Evolutionary conservation across 2,329 filamentous ascomycete genomes (phyloP).

Genomic region (Penicillium sp.): DNA sequence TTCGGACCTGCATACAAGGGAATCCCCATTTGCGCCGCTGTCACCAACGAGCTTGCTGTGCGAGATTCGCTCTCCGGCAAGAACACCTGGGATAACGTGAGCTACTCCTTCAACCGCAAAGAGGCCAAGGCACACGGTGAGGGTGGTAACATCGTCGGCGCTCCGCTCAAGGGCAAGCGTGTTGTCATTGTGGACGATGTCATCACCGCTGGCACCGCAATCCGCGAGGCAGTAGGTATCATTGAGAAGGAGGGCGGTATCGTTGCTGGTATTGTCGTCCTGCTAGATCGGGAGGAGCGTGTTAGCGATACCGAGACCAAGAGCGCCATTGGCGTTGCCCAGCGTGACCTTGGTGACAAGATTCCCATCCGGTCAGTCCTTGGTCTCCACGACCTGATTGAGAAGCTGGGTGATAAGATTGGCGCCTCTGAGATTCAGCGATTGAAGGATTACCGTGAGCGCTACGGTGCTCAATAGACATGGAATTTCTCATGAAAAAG

Average conservation of each 20-base stretch:
- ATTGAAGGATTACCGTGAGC: constrained; percentile 67
- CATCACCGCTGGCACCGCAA: constrained; percentile 90
- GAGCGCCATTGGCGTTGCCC: constrained; percentile 82
- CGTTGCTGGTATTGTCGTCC: constrained; percentile 82
- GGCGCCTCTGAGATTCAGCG: constrained; percentile 60
- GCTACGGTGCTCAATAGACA: constrained; percentile 39
- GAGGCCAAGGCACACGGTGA: constrained; percentile 96
- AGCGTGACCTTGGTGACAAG: constrained; percentile 65
- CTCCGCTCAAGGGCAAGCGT: constrained; percentile 75
- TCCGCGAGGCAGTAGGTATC: constrained; percentile 86
- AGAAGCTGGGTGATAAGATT: constrained; percentile 60
- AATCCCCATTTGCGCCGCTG: constrained; percentile 79
- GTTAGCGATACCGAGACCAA: constrained; percentile 62
- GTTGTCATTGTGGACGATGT: constrained; percentile 95
- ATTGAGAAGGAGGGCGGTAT: constrained; percentile 80
- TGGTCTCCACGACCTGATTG: constrained; percentile 72
- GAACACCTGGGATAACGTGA: constrained; percentile 62
- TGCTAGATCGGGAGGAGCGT: constrained; percentile 67
- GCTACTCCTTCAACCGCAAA: constrained; percentile 92
- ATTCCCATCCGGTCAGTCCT: constrained; percentile 77
- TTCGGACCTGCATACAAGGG: constrained; percentile 97
- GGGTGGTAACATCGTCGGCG: constrained; percentile 87
- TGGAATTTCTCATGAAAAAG: constrained; percentile 3
- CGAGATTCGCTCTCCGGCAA: constrained; percentile 52
- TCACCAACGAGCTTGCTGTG: constrained; percentile 69